These are phyloP conservation scores for Wallacemonas sp. DNA, from an alignment of 208 protist genomes.

Conservation along the genomic window DNA sequence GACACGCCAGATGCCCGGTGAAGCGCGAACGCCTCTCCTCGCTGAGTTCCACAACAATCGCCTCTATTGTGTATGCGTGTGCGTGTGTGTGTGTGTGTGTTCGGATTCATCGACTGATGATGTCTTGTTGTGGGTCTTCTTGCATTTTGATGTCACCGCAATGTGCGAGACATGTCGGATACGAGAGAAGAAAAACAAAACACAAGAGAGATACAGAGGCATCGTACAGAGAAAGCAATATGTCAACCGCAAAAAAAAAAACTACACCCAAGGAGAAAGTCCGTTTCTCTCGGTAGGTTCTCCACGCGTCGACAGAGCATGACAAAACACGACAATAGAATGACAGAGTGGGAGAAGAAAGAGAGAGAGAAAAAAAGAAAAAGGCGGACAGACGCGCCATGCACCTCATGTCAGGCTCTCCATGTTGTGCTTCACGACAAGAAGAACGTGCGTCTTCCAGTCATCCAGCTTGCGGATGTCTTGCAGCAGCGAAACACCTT, in stretches of 20 bases:
- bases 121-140: background rate
- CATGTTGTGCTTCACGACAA: conserved; percentile 87
- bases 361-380: no score
- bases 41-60: no score
- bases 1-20: no score
- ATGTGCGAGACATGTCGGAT: background rate
- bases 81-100: no score
- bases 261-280: no score
- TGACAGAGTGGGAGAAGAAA: no score
- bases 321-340: no score
- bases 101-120: background rate
- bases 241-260: conserved; percentile 1
- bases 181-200: background rate
- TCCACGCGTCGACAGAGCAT: no score
- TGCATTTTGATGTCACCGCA: conserved; percentile 5
- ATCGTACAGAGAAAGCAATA: background rate
- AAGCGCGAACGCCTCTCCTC: no score
- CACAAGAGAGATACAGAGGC: background rate
- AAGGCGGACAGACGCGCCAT: no score
- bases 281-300: no score
- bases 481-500: conserved; percentile 69
- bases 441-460: conserved; percentile 85
- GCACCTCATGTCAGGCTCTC: conserved; percentile 71
- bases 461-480: conserved; percentile 81
- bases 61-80: no score